Percentiles rank a stretch among this genome's conserved stretches.
These are phyloP conservation scores for Beauveria australis DNA, from an alignment of 2,329 filamentous ascomycete genomes.

Conservation along the genomic window DNA sequence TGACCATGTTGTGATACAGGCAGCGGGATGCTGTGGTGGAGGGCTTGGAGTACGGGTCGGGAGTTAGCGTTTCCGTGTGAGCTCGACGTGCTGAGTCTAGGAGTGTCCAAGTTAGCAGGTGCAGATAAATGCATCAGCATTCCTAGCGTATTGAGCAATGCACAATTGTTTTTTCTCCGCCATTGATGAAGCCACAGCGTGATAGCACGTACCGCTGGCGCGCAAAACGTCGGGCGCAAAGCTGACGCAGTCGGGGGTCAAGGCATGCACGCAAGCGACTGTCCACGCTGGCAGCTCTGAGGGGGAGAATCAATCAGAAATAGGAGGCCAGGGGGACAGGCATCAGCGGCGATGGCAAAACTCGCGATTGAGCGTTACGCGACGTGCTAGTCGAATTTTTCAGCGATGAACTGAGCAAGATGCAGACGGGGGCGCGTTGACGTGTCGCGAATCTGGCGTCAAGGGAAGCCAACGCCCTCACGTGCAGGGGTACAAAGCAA, in stretches of 20 bases:
- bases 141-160: not conserved
- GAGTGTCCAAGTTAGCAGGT: not conserved
- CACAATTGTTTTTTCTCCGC: not conserved
- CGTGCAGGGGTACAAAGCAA: conserved; percentile 6
- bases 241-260: not conserved
- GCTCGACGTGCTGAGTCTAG: not conserved
- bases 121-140: not conserved
- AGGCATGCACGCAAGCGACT: not conserved
- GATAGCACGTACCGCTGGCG: not conserved
- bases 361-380: not conserved
- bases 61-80: not conserved
- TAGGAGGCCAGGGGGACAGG: not conserved
- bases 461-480: conserved; percentile 7
- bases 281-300: not conserved
- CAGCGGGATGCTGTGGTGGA: not conserved
- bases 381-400: not conserved
- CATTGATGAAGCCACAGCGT: not conserved
- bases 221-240: conserved; percentile 2
- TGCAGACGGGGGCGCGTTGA: conserved; percentile 7
- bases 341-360: not conserved
- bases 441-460: conserved; percentile 11
- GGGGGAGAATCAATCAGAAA: not conserved
- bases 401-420: not conserved
- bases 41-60: not conserved
- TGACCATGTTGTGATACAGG: conserved; percentile 1